Base-by-base conservation (phyloP, 441 rosid species). In the Pelargonium citronellum region DNA sequence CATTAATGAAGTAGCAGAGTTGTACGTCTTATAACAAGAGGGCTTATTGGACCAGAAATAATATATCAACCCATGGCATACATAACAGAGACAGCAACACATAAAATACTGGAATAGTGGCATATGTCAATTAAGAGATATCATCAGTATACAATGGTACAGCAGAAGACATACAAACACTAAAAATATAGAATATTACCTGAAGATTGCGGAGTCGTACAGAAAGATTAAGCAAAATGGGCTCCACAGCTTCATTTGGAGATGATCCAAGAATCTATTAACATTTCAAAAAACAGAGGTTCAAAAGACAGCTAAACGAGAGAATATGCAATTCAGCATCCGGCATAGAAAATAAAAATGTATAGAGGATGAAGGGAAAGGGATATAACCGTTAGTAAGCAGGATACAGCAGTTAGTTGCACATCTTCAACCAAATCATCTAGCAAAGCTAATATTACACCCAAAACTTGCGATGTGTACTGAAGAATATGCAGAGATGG, bases 371-470 rank as follows among this genome's bases (percentile, higher is more conserved):
- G 73, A 62, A 76, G 66, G 66, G 65, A 72, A 8, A 57, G 55
- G 46, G 17, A 46, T 62, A 75, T 74, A 79, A 92, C 99, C 95
- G 74, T 85, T 76, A 89, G 70, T 76, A 92, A 83, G 82, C 99
- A 92, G 80, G 98, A 88, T 66, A 95, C 98, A 57, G 99, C 91
- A 79, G 98, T 92, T 70, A 90, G 79, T 75, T 95, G 99, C 79
- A 95, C 99, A 7, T 96, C 86, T 79, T 90, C 97, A 68, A 90
- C 95, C 60, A 83, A 77, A 81, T 95, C 99, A 80, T 95, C 99
- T 62, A 95, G 96, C 81, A 92, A 80, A 12, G 95, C 97, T 74
- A 95, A 79, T 79, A 92, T 92, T 70, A 95, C 93, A 78, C 96
- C 87, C 71, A 92, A 81, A 80, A 92, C 90, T 86, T 92, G 95